Base-by-base conservation (phyloP, 108 stramenopile genomes). In the Cylindrotheca fusiformis region DNA sequence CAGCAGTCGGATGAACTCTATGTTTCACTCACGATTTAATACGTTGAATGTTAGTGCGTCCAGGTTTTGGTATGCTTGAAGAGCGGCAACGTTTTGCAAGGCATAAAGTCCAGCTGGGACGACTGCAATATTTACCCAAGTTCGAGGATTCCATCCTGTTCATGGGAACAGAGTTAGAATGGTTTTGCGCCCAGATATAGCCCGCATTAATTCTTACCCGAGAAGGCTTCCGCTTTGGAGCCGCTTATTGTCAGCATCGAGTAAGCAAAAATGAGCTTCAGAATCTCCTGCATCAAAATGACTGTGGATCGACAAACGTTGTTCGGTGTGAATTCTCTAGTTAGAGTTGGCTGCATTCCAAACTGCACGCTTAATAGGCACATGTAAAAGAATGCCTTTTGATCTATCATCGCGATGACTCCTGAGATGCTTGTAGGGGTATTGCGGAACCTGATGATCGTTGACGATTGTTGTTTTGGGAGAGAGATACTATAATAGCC, bases 21-120 rank as follows among this genome's bases (percentile, higher is more conserved):
- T n/a, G n/a, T n/a, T 62, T 97, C n/a, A n/a, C n/a, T n/a, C n/a
- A n/a, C n/a, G 97, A 65, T 98, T 98, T 56, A 98, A 81, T 18
- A 97, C 93, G 58, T 94, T 97, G 75, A 92, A 98, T 6, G 93
- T 94, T 1, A 98, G 55, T 12, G 95, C 87, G 76, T 95, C 93
- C 21, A 98, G 78, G 58, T 95, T 82, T 77, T 90, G 87, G 57
- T 96, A 97, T 14, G 94, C 96, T 52, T 83, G 54, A 48, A 96
- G 81, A 2, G 90, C 78, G 2, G 87, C 82, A 49, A 94, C 65
- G 77, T 97, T 98, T 70, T 98, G 97, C 19, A 98, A 32, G 54
- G 90, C 75, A 75, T 97, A 98, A 44, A 95, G 76, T 4, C 75
- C 78, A 1, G 97, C 94, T 20, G 97, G 97, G 18, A 95, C 45